Percentiles rank a stretch among this genome's conserved stretches.
Conservation (phyloP, 2,329 filamentous ascomycete species). For the Amylocarpus encephaloides region DNA sequence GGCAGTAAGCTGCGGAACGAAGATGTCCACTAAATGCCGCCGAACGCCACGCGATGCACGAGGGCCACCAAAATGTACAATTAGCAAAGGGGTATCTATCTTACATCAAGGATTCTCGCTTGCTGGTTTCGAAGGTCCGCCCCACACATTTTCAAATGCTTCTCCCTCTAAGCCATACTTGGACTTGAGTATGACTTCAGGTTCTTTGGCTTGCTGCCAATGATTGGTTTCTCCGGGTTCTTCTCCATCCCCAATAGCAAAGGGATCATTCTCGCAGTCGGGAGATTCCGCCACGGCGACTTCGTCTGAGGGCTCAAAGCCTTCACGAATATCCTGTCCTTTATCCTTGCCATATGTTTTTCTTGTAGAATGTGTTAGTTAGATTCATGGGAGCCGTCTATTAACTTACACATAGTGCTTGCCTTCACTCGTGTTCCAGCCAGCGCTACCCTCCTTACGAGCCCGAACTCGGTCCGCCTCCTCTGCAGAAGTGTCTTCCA, state of each 20-base stretch:
- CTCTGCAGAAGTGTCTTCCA: slow-evolving; percentile 58
- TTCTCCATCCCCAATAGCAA: slow-evolving; percentile 27
- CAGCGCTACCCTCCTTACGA: slow-evolving; percentile 55
- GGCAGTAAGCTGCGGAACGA: too few species aligned
- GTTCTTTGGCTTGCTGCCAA: slow-evolving; percentile 35
- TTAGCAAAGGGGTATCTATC: slow-evolving; percentile 18
- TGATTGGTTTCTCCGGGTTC: slow-evolving; percentile 37
- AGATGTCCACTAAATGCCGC: too few species aligned
- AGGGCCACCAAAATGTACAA: background rate
- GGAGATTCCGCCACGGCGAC: slow-evolving; percentile 31
- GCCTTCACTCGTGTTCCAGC: slow-evolving; percentile 50
- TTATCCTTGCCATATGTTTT: slow-evolving; percentile 41
- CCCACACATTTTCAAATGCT: slow-evolving; percentile 33
- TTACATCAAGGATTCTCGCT: slow-evolving; percentile 29
- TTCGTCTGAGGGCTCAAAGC: slow-evolving; percentile 44
- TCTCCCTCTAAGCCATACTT: slow-evolving; percentile 32
- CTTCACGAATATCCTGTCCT: slow-evolving; percentile 46
- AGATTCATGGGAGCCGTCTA: background rate
- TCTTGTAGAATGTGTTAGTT: slow-evolving; percentile 28
- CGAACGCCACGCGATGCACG: slow-evolving; percentile 20
- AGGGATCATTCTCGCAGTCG: slow-evolving; percentile 36
- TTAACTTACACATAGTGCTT: slow-evolving; percentile 47
- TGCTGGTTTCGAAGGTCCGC: slow-evolving; percentile 22
- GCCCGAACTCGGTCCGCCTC: slow-evolving; percentile 55
- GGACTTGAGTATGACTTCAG: slow-evolving; percentile 25